Percentiles rank a stretch among this genome's conserved stretches.
Conservation (phyloP, 192 early-diverging fungal genomes). For the Rhizoclosmatium globosum region DNA sequence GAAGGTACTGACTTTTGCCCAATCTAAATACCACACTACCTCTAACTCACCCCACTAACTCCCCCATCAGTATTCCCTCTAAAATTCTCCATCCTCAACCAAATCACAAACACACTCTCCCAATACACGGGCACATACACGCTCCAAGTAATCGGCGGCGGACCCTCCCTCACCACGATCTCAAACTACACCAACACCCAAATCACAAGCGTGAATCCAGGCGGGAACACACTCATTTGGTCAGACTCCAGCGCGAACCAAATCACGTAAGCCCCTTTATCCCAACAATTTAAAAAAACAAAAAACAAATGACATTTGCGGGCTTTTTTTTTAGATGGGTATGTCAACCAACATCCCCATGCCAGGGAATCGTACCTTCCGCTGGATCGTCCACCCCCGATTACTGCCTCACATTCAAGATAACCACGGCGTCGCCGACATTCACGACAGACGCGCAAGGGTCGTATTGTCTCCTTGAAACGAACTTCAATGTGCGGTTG, state of each 20-base stretch:
- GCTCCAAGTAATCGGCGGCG: constrained; percentile 6
- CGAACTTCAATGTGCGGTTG: constrained; percentile 22
- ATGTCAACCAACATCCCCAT: constrained; percentile 17
- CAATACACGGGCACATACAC: not conserved
- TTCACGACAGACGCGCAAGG: not conserved
- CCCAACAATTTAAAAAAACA: not conserved
- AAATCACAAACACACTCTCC: not conserved
- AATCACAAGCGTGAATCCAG: not conserved
- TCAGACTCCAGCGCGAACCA: not conserved
- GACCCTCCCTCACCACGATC: not conserved
- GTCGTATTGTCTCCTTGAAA: constrained; percentile 26
- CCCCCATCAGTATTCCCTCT: not conserved
- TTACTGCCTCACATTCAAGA: constrained; percentile 20
- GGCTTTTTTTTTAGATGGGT: constrained; percentile 22
- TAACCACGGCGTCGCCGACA: not conserved
- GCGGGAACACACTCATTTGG: constrained; percentile 15
- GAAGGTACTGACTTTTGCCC: not conserved
- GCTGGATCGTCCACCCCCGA: not conserved
- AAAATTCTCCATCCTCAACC: constrained; percentile 14
- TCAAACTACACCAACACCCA: not conserved
- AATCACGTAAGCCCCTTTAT: constrained; percentile 12
- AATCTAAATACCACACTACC: no score
- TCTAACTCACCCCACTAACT: not conserved
- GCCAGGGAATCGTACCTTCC: constrained; percentile 20
- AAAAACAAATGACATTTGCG: not conserved